Evolutionary conservation across 169 alveolate species (phyloP).

Genomic region (Cryptosporidium ubiquitum): DNA sequence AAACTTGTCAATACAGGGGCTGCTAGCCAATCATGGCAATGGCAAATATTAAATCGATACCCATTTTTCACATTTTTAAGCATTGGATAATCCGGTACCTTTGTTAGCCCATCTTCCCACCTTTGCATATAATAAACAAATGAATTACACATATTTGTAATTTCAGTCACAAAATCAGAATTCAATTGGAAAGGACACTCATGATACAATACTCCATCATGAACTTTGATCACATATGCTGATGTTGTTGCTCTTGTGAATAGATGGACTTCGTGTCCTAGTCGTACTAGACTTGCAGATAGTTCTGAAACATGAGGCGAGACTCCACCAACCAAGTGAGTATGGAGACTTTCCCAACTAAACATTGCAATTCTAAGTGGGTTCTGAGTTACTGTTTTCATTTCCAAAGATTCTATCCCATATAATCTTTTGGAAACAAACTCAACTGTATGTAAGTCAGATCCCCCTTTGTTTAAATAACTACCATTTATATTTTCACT

Average conservation of each 20-base stretch:
- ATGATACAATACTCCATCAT: conserved; percentile 79
- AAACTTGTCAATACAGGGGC: conserved; percentile 79
- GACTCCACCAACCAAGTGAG: conserved; percentile 82
- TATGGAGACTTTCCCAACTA: conserved; percentile 83
- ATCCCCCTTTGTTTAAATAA: not conserved
- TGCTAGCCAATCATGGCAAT: conserved; percentile 85
- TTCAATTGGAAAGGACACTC: conserved; percentile 78
- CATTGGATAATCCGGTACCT: conserved; percentile 28
- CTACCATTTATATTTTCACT: not conserved
- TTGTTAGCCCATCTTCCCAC: conserved; percentile 75
- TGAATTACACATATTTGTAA: conserved; percentile 83
- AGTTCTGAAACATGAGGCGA: conserved; percentile 84
- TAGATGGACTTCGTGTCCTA: conserved; percentile 83
- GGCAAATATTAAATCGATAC: conserved; percentile 79
- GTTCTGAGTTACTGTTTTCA: conserved; percentile 50
- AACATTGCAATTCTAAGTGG: conserved; percentile 80
- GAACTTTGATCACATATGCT: conserved; percentile 70
- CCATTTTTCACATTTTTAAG: conserved; percentile 34
- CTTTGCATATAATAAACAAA: conserved; percentile 77
- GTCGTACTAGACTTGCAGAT: conserved; percentile 81
- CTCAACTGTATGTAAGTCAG: conserved; percentile 19
- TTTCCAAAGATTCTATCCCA: conserved; percentile 66
- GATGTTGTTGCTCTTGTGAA: conserved; percentile 79
- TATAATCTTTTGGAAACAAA: conserved; percentile 31
- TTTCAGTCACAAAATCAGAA: conserved; percentile 82